Evolutionary conservation across 139 green algal species (phyloP), one percentile per base, ranked within the genome.

Genomic region (Chlorella sp.): DNA sequence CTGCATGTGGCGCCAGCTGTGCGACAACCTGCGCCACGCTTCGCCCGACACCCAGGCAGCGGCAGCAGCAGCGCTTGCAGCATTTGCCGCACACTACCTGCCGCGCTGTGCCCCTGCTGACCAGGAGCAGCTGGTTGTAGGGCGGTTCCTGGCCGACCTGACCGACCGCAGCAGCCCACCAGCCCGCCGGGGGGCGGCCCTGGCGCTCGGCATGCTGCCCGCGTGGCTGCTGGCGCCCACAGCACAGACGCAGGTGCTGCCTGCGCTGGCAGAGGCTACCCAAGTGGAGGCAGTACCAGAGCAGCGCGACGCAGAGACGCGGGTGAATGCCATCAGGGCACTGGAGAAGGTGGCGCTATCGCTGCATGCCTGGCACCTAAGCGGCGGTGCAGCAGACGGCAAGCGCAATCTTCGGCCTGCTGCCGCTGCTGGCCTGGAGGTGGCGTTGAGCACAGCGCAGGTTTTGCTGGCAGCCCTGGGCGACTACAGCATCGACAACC

Each of bases 401-500:
- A 69, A n/a, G n/a, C n/a, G n/a, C n/a, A n/a, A n/a, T n/a, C 11
- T 29, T 14, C 45, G 14, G 25, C 5, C 45, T 77, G 21, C 50
- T 61, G 42, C 45, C 21, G 56, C 58, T 48, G 75, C 43, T 27
- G 19, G 51, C 23, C 19, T 11, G 3, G 43, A 17, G 2, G 38
- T 48, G 27, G 50, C n/a, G 6, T 14, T 55, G 29, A 33, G 14
- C 11, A 40, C 73, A n/a, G 2, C 79, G n/a, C n/a, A n/a, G n/a
- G n/a, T n/a, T n/a, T n/a, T 99, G 63, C 67, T 94, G 60, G 53
- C 43, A 17, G 84, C 84, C 4, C 63, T 97, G 71, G 81, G 88
- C 21, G 96, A 99, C 75, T 99, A 98, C 85, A 91, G 84, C 48
- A 91, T 86, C 11, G 96, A 99, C 86, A 95, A 97, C 77, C 85